A percentile compares a stretch with the other conserved stretches of the same genome.
These are phyloP conservation scores for Apiotrichum brassicae DNA, from an alignment of 1,284 basidiomycete genomes.

Conservation along the genomic window DNA sequence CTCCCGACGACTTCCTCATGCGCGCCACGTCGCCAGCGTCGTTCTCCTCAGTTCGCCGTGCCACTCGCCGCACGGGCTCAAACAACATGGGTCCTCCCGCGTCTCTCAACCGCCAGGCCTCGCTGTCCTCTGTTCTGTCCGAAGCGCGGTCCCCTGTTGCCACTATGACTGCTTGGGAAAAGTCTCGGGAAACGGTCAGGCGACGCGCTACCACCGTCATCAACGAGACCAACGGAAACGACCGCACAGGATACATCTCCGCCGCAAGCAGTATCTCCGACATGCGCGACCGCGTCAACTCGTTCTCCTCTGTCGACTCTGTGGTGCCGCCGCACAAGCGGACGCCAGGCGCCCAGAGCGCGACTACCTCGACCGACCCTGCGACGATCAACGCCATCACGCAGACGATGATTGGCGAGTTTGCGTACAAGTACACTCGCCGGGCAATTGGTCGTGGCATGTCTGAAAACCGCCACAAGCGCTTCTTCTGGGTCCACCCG, in stretches of 20 bases:
- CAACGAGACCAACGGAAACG: conserved; percentile 16
- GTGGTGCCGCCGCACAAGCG: conserved; percentile 9
- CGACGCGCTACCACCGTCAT: conserved; percentile 24
- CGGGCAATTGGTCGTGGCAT: conserved; percentile 84
- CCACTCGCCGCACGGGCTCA: not conserved
- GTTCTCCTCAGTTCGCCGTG: conserved; percentile 1
- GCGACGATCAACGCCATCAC: conserved; percentile 90
- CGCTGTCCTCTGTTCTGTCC: conserved; percentile 66
- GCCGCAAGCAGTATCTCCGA: conserved; percentile 27
- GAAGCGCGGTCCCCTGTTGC: conserved; percentile 15
- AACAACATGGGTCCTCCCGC: conserved; percentile 58
- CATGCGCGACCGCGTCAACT: conserved; percentile 27
- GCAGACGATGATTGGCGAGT: conserved; percentile 99
- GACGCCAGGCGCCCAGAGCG: conserved; percentile 1
- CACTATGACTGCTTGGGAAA: conserved; percentile 48
- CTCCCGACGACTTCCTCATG: conserved; percentile 77
- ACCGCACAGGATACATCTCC: conserved; percentile 24
- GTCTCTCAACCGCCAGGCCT: conserved; percentile 61
- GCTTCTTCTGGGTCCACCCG: conserved; percentile 99
- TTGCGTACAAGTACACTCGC: conserved; percentile 95
- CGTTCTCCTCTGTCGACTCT: conserved; percentile 38
- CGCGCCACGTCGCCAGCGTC: conserved; percentile 74
- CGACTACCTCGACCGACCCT: conserved; percentile 66
- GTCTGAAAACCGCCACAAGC: conserved; percentile 81
- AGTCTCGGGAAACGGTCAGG: conserved; percentile 37